Base-by-base conservation (phyloP, 345 rosid species). In the Aquilaria yunnanensis region DNA sequence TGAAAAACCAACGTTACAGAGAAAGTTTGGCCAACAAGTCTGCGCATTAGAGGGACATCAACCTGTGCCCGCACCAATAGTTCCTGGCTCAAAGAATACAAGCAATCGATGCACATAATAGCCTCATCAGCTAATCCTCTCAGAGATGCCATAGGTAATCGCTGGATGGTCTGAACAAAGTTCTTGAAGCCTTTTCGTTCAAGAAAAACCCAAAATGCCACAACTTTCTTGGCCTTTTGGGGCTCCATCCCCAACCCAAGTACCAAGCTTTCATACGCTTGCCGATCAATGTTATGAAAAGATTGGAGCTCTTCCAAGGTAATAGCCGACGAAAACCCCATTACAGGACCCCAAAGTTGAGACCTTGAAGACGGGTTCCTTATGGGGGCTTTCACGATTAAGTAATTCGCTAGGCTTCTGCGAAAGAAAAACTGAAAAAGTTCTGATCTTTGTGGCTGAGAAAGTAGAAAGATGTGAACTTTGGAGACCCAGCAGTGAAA, bases 161-260 rank as follows among this genome's bases (percentile, higher is more conserved):
- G 5, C 23, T 59, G 30, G 4, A 65, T 43, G 6, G 58, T 62
- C 12, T 41, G 10, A 10, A 69, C 56, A 10, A 74, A 72, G 32
- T 74, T 1, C 53, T 4, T 50, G 51, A 51, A 60, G 43, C 74
- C 66, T 23, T 4, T 12, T 47, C n/a, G 53, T 69, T 78, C 82
- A 45, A 78, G 76, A 66, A 56, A 60, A 50, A 23, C 16, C 82
- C 82, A 74, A 50, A 78, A 78, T 53, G 77, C 70, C 10, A 78
- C 60, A 12, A 63, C 50, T 46, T 63, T 56, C 67, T 41, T 72
- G 14, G 72, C 52, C 2, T 12, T 9, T 6, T 30, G 2, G 10
- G 56, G 48, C 14, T 59, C 57, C 11, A 71, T n/a, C 0, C 54
- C 14, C 8, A 63, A 59, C 7, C 10, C 43, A 3, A 29, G 9